Percentiles rank a stretch among this genome's conserved stretches.
These are phyloP conservation scores for Claviceps cyperi DNA, from an alignment of 2,329 filamentous ascomycete genomes.

Conservation along the genomic window DNA sequence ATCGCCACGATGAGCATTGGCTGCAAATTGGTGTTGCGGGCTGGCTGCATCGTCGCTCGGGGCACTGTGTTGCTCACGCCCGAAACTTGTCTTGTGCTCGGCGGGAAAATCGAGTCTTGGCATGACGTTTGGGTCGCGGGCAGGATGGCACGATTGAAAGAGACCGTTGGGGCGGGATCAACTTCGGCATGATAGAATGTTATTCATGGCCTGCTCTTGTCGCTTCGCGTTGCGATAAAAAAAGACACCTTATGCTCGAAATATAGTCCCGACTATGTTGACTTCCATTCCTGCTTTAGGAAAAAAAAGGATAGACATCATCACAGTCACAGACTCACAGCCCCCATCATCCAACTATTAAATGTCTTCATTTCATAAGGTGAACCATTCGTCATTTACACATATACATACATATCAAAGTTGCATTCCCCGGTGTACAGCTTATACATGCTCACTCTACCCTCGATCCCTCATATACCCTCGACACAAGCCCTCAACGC, in stretches of 20 bases:
- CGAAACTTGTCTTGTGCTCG: slow-evolving; percentile 53
- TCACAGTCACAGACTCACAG: neutral
- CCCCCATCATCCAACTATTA: neutral
- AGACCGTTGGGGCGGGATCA: slow-evolving; percentile 28
- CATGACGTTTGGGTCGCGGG: slow-evolving; percentile 65
- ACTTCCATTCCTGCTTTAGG: neutral
- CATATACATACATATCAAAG: neutral
- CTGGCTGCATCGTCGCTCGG: slow-evolving; percentile 51
- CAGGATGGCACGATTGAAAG: slow-evolving; percentile 54
- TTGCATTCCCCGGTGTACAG: neutral
- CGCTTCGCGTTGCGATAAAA: neutral
- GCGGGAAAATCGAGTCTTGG: slow-evolving; percentile 72
- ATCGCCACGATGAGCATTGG: slow-evolving; percentile 58
- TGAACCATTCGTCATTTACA: neutral
- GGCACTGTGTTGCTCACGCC: slow-evolving; percentile 70
- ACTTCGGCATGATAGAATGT: neutral
- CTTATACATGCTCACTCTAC: slow-evolving; percentile 7
- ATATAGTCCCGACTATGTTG: neutral
- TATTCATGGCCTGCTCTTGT: slow-evolving; percentile 1
- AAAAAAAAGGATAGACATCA: neutral
- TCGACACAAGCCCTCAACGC: slow-evolving; percentile 27
- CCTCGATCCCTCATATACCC: slow-evolving; percentile 9
- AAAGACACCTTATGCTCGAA: neutral
- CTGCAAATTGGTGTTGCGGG: slow-evolving; percentile 61
- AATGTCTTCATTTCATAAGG: neutral